phyloP scores from a whole-genome alignment of 306 rosid genomes.

The Cercis canadensis region DNA sequence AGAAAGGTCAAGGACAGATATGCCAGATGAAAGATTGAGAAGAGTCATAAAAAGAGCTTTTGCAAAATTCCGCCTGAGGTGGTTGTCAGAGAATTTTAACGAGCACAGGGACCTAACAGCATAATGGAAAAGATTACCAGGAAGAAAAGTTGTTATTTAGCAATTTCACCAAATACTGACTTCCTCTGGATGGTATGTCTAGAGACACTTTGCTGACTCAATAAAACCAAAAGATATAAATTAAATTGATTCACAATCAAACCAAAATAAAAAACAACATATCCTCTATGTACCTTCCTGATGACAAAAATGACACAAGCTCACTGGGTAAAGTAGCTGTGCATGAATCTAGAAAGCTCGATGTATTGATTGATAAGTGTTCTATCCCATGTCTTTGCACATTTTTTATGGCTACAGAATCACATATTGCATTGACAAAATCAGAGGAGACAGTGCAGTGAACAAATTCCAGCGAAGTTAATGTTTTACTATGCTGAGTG shows the following conservation, averaged over 20 bases:
- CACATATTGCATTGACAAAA: conserved; percentile 60
- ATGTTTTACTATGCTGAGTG: conserved; percentile 66
- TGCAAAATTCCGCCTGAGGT: conserved; percentile 65
- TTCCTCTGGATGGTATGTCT: too few species aligned
- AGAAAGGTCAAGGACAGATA: conserved; percentile 85
- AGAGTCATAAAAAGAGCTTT: conserved; percentile 61
- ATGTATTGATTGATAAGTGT: conserved; percentile 66
- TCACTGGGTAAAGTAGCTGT: conserved; percentile 64
- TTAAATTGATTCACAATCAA: too few species aligned
- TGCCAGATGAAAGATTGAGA: conserved; percentile 68
- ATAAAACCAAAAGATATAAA: too few species aligned
- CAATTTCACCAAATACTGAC: too few species aligned
- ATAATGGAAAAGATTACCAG: conserved; percentile 32
- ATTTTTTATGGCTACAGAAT: conserved; percentile 53
- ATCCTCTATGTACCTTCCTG: conserved; percentile 66
- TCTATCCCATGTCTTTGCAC: conserved; percentile 64
- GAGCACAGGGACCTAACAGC: conserved; percentile 70
- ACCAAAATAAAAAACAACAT: conserved; percentile 12
- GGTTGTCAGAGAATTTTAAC: conserved; percentile 63
- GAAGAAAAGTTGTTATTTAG: conserved; percentile 11
- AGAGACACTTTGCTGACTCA: too few species aligned
- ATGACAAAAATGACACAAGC: conserved; percentile 69
- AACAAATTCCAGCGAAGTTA: conserved; percentile 75
- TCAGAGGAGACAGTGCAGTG: conserved; percentile 69
- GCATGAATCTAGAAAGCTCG: conserved; percentile 55